Base-by-base conservation (phyloP, 768 basidiomycete species). In the Agaricus sinodeliciosus region DNA sequence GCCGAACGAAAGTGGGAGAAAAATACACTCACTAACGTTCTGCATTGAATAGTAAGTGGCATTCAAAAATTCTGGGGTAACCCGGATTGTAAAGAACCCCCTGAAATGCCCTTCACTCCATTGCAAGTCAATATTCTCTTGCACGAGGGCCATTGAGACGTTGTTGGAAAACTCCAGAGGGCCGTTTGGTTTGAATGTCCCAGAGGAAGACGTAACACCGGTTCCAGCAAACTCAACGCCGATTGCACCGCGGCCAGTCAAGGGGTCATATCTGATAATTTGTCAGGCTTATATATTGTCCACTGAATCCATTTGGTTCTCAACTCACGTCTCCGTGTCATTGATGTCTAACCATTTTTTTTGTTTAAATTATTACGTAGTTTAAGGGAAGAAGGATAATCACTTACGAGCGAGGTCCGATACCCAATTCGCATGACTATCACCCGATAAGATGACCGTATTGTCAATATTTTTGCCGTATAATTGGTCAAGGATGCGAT, bases 211-310 rank as follows among this genome's bases (percentile, higher is more conserved):
- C 0, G 79, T 76, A 11, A 84, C 82, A 0, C 78, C 79, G 0
- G 81, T 80, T 1, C 82, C 81, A 11, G 80, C 80, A 57, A 82
- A 82, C 65, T 84, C 81, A 12, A 82, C 81, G 11, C 75, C 80
- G 44, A 79, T 68, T 1, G 75, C 75, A 8, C 80, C 79, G 5
- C 63, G 51, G 3, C 80, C 80, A 1, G 75, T 77, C 9, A 57
- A 55, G 2, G 77, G 68, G 57, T 81, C 63, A 65, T 80, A 81
- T 25, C 76, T 77, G 41, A 16, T 9, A n/a, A 34, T 39, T 44
- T 31, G 3, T 31, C 11, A 31, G 31, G 31, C 19, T 42, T 18
- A 37, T 39, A 13, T 12, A 41, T 16, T 22, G 40, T 22, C 9
- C 26, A 54, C 44, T 52, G 18, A 54, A 11, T 28, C n/a, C n/a